Base-by-base conservation (phyloP, 176 grass and related monocot genomes). In the Bothriochloa decipiens region DNA sequence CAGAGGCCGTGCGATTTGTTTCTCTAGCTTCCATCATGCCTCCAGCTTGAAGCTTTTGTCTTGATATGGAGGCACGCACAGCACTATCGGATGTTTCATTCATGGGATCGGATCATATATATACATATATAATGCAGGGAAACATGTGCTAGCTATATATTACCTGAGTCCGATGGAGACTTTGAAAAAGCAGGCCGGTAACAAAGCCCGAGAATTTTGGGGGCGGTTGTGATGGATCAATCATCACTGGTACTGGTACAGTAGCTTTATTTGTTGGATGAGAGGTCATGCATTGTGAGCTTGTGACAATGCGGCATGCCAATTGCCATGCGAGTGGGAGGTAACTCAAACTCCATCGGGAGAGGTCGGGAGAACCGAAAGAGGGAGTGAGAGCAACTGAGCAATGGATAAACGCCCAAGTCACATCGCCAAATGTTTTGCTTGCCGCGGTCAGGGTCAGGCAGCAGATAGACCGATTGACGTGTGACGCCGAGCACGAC, bases 1-100 rank as follows among this genome's bases (percentile, higher is more conserved):
- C 33, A 73, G 40, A 50, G 33, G 62, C 18, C 35, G 3, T 52
- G 72, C 5, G 5, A 1, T 68, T 16, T 68, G 55, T 58, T 39
- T 58, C 26, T 68, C 36, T 61, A 43, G 25, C 33, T 43, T 81
- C 58, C 77, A 86, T 83, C 32, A 66, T 80, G 57, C 70, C 47
- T 42, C 43, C 61, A 26, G 15, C 46, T 58, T 28, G 33, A 74
- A 42, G 36, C 43, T 84, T 84, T 46, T 55, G 28, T 15, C 22
- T 63, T 23, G 28, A 12, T 41, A 25, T 23, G 49, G 15, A 82
- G 8, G 23, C 80, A 42, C 14, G 2, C 57, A 23, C 18, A 20
- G 37, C 29, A 72, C 13, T 43, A 25, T 39, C 17, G 43, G 9
- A 9, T 67, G 42, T 47, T 49, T 32, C 50, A 26, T 33, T 18